These are phyloP conservation scores for Carex pumila DNA, from an alignment of 176 grass and related monocot genomes.

Conservation along the genomic window DNA sequence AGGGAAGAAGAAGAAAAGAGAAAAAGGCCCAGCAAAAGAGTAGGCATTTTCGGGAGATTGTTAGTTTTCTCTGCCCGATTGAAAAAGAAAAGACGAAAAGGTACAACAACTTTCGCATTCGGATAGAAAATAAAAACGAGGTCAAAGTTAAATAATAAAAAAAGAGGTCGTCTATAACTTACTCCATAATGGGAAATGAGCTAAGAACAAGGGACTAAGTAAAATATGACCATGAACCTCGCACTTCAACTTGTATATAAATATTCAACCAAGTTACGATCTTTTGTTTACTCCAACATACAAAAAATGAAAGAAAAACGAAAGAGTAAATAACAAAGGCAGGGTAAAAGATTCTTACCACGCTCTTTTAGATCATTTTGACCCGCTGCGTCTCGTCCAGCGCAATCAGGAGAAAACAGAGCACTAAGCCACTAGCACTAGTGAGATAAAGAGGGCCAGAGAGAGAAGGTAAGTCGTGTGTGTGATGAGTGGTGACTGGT, in stretches of 20 bases:
- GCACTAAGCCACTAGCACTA: background rate
- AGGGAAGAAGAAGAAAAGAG: background rate
- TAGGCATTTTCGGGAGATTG: background rate
- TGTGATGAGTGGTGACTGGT: background rate
- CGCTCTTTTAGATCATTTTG: slow-evolving; percentile 20
- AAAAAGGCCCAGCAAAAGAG: background rate
- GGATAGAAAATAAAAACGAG: background rate
- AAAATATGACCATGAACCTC: background rate
- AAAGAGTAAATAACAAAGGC: background rate
- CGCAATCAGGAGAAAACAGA: slow-evolving; percentile 1
- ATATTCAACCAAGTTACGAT: background rate
- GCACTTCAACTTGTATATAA: background rate
- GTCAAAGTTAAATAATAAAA: background rate
- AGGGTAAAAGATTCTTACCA: slow-evolving; percentile 3
- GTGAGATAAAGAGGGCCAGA: background rate
- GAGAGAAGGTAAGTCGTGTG: background rate
- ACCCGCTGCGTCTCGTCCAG: background rate
- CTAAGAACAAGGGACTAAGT: background rate
- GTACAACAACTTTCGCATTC: background rate
- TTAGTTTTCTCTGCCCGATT: background rate
- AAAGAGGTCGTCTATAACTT: background rate
- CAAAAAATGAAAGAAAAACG: background rate
- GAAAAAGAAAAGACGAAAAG: background rate
- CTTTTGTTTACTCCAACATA: background rate
- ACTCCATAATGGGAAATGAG: background rate